phyloP scores from a whole-genome alignment of 257 asterid genomes.

The Cinchona pubescens region DNA sequence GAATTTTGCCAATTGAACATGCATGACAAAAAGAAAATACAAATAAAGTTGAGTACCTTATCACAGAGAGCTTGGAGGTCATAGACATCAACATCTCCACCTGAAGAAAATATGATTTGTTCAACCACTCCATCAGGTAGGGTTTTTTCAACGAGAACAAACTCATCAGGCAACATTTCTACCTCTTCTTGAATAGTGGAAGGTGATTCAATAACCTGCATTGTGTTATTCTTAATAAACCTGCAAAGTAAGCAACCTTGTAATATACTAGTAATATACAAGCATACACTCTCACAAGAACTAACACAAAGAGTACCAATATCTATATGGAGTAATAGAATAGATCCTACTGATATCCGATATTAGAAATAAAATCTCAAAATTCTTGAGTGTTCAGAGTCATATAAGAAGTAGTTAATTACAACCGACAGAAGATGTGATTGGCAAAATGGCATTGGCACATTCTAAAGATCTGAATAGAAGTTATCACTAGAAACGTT shows the following conservation, averaged over 20 bases:
- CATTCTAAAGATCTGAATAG: neutral
- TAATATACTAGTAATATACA: neutral
- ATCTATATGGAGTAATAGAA: neutral
- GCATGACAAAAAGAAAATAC: neutral
- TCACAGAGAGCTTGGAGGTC: constrained; percentile 87
- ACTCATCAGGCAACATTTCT: constrained; percentile 72
- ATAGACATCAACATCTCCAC: constrained; percentile 80
- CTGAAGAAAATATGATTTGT: constrained; percentile 86
- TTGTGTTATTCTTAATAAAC: constrained; percentile 60
- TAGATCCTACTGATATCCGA: neutral
- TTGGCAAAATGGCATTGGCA: neutral
- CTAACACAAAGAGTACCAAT: neutral
- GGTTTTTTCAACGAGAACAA: constrained; percentile 77
- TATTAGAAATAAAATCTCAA: neutral
- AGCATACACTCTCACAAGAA: neutral
- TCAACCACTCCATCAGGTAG: constrained; percentile 72
- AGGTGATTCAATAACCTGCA: constrained; percentile 73
- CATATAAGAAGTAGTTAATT: neutral
- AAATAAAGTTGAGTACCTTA: constrained; percentile 49
- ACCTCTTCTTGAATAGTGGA: constrained; percentile 55
- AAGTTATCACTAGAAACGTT: neutral
- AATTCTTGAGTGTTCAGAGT: neutral
- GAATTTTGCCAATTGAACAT: too few species aligned
- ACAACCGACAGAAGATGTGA: neutral
- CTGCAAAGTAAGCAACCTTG: constrained; percentile 32